Conservation (phyloP, 805 yeast species). For the Sugiyamaella floridensis region DNA sequence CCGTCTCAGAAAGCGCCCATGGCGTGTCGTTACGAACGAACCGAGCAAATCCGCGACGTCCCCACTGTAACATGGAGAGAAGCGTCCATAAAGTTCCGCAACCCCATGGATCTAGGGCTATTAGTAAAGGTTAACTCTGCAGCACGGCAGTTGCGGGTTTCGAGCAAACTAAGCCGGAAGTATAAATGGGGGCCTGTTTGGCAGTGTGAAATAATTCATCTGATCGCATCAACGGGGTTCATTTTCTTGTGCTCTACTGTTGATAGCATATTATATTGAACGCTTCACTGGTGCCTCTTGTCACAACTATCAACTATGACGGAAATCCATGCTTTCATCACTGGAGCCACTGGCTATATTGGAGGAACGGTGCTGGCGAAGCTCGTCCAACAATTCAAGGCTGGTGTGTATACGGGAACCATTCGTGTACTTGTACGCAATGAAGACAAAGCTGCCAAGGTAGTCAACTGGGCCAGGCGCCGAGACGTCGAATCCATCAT, state of each 20-base stretch:
- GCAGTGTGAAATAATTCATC: too few relatives aligned
- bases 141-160: background rate
- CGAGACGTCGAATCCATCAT: constrained; percentile 6
- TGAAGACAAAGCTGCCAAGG: constrained; percentile 8
- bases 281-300: too few relatives aligned
- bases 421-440: constrained; percentile 12
- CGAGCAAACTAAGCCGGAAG: background rate
- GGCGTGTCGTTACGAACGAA: background rate
- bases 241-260: too few relatives aligned
- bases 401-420: background rate
- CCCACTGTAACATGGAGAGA: too few relatives aligned
- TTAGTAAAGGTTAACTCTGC: background rate
- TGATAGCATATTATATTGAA: background rate
- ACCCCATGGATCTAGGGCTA: background rate
- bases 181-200: background rate
- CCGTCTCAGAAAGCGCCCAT: constrained; percentile 15
- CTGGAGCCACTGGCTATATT: constrained; percentile 18
- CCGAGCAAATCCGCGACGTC: background rate
- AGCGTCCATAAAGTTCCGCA: background rate
- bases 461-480: constrained; percentile 14
- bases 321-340: constrained; percentile 6
- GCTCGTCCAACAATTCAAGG: constrained; percentile 4
- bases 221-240: too few relatives aligned
- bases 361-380: constrained; percentile 16
- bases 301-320: background rate